Evolutionary conservation across 768 basidiomycete genomes (phyloP), one percentile per base, ranked within the genome.

Genomic region (Phylloporus rhodoxanthus): DNA sequence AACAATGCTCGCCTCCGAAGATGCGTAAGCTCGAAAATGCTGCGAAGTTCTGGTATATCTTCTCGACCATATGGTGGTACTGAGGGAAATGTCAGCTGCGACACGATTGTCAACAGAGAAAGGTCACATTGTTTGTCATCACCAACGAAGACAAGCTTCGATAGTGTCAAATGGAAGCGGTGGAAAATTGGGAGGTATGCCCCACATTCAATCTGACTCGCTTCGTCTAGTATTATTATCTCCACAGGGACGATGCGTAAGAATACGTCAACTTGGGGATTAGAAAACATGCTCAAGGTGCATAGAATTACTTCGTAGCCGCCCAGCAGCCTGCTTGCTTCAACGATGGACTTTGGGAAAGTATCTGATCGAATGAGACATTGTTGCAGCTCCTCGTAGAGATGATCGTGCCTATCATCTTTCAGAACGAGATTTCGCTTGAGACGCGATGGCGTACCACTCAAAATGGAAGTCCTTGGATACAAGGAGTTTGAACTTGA

Each of bases 31-130:
- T 90, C 87, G 74, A 91, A 91, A 23, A 91, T 77, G 52, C 85
- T 88, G 48, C 80, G 73, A 15, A 91, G 72, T n/a, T 76, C 73
- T 44, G 72, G 61, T 32, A 84, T 65, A 19, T 84, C 77, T 50
- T 89, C 88, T 55, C 85, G 78, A 8, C 87, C 88, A 77, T 74
- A 79, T 3, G 89, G 89, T 45, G 88, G 83, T 55, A 91, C 88
- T 91, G 48, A 30, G 14, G 15, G 23, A 29, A 11, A 25, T 2
- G 36, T 56, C 47, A 51, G 55, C 34, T 30, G 43, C 19, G n/a
- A 19, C 5, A 38, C 11, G 1, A 2, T 2, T 9, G n/a, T 4
- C 6, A 26, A 45, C 4, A 32, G 28, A 38, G n/a, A 37, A 11
- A 33, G 19, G 53, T 48, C 23, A 72, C 72, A 34, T 57, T 73